Base-by-base conservation (phyloP, 129 eudicot species). In the Lactuca sativa region DNA sequence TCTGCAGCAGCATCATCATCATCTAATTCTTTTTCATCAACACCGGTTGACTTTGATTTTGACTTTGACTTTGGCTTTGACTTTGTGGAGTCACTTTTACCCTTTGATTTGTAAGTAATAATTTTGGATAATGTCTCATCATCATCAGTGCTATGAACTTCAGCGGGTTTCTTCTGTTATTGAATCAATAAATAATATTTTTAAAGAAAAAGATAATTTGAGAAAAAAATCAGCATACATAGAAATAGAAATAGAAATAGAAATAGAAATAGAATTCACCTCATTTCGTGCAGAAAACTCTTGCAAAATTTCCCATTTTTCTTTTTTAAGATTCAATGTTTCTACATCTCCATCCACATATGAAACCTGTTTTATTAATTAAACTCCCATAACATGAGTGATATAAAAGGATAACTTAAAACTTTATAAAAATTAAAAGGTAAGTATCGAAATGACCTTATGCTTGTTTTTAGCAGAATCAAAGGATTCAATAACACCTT, bases 291-390 rank as follows among this genome's bases (percentile, higher is more conserved):
- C 49, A 12, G 80, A 30, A 48, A 18, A 79, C n/a, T 80, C 86
- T 21, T 67, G 13, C 41, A 87, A 40, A 73, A 73, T 16, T 66
- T 83, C 86, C 97, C 95, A 93, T 68, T 54, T 48, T 56, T 93
- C 90, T 6, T 36, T 69, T 54, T 32, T 76, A 5, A 93, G 84
- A 66, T 66, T 61, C 53, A 93, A 55, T 5, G 15, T 9, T 56
- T 93, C 99, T 56, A 87, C 90, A 8, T 88, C 87, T n/a, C 59
- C 72, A 60, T 93, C 99, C 70, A 11, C 38, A 71, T 93, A 93
- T 25, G 36, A 13, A 10, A 93, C 88, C 98, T 92, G 66, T 66
- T 14, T 14, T 5, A 67, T 65, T 47, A 47, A 37, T 70, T 33
- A 16, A 52, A 57, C 51, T 36, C 5, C 5, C 0, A 4, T 3